Evolutionary conservation across 2,329 filamentous ascomycete species (phyloP), one percentile per base, ranked within the genome.

Genomic region (Anisogramma anomala): DNA sequence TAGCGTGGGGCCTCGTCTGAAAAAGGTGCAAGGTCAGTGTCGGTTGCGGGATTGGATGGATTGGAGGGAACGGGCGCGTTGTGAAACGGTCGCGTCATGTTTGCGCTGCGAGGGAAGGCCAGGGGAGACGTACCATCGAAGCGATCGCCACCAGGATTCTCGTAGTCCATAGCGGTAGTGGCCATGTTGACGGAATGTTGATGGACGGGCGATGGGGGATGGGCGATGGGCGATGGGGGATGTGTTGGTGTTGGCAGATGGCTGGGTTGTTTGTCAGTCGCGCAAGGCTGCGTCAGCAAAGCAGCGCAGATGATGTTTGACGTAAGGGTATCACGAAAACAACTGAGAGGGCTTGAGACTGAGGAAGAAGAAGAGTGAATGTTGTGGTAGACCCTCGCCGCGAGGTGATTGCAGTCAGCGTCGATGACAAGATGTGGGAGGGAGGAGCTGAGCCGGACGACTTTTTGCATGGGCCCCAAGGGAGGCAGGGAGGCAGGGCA

Each of bases 351-450:
- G 6, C 18, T 6, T 25, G 25, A 11, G 26, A 34, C n/a, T 14
- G 14, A 18, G 19, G 15, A 27, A 30, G 26, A 20, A 10, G 22
- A 23, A 70, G 86, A 79, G 53, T 86, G 86, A n/a, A n/a, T n/a
- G n/a, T n/a, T n/a, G n/a, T 0, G 80, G 79, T 1, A 79, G 82
- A 0, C 82, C 82, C 50, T 86, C 82, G n/a, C 81, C 74, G 23
- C 81, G 73, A 52, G n/a, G n/a, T n/a, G n/a, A n/a, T n/a, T n/a
- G n/a, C n/a, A n/a, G n/a, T n/a, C n/a, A n/a, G n/a, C n/a, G n/a
- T n/a, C n/a, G n/a, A n/a, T n/a, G n/a, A n/a, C n/a, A n/a, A n/a
- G n/a, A n/a, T n/a, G n/a, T n/a, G n/a, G n/a, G n/a, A n/a, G n/a
- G n/a, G n/a, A n/a, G n/a, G n/a, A n/a, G n/a, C n/a, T n/a, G n/a